phyloP scores from a whole-genome alignment of 179 eudicot genomes.

The Carnegiea gigantea region DNA sequence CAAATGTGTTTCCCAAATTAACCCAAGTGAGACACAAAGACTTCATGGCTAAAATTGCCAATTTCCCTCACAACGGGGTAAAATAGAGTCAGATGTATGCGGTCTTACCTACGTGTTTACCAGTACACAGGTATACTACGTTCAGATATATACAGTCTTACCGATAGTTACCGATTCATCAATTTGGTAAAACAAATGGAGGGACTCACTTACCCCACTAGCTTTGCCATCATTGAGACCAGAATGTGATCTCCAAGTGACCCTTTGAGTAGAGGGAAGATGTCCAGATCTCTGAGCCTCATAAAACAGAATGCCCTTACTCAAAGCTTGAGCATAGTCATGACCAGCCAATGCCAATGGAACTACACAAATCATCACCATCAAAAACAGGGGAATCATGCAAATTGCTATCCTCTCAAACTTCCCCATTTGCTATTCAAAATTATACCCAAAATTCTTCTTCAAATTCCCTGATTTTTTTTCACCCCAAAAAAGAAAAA shows the following conservation, averaged over 20 bases:
- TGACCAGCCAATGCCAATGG: slow-evolving; percentile 63
- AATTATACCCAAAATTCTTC: not conserved
- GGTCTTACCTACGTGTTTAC: not conserved
- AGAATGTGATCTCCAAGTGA: slow-evolving; percentile 87
- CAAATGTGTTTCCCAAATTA: not conserved
- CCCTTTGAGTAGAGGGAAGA: slow-evolving; percentile 73
- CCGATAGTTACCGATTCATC: not conserved
- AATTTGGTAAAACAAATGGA: not conserved
- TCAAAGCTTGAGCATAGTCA: slow-evolving; percentile 78
- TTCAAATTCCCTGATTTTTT: not conserved
- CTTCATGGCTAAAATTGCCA: not conserved
- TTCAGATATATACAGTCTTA: not conserved
- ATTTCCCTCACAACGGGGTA: not conserved
- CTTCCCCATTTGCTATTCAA: slow-evolving; percentile 35
- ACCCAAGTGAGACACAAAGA: not conserved
- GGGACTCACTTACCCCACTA: slow-evolving; percentile 69
- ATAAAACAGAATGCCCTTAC: slow-evolving; percentile 80
- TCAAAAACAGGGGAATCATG: slow-evolving; percentile 39
- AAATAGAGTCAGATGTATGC: not conserved
- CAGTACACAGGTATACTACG: not conserved
- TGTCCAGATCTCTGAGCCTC: slow-evolving; percentile 97
- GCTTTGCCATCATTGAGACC: slow-evolving; percentile 85
- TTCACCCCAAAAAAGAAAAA: not conserved
- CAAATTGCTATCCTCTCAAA: slow-evolving; percentile 27
- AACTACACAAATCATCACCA: slow-evolving; percentile 16